Conservation (phyloP, 148 eudicot species). For the Gaultheria prostrata region DNA sequence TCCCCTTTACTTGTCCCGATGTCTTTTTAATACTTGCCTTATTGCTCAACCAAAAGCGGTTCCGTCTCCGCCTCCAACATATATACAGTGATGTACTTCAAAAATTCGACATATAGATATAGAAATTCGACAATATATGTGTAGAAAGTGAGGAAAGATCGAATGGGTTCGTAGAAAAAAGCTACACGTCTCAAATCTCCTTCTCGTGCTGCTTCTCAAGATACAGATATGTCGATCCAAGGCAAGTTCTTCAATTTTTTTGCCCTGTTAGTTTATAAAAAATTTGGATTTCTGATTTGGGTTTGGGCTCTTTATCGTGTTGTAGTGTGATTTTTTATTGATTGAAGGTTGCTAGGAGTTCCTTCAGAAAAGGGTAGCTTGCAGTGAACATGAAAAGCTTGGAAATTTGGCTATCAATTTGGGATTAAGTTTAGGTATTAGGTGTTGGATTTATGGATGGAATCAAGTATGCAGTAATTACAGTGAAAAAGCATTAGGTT, state of each 20-base stretch:
- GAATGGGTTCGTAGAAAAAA: conserved; percentile 22
- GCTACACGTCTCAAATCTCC: conserved; percentile 12
- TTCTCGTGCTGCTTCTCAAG: conserved; percentile 14
- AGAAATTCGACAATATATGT: no score
- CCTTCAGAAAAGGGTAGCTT: not conserved
- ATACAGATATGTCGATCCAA: conserved; percentile 15
- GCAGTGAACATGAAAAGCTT: not conserved
- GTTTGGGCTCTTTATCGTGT: not conserved
- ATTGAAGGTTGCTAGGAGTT: not conserved
- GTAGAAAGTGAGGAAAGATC: not conserved
- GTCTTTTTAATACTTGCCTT: not conserved
- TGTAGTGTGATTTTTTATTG: not conserved
- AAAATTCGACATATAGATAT: no score
- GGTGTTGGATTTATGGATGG: not conserved
- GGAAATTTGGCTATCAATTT: not conserved
- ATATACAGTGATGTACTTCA: not conserved
- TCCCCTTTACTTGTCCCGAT: not conserved
- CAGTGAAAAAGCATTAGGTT: not conserved
- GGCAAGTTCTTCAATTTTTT: conserved; percentile 11
- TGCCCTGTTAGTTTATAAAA: not conserved
- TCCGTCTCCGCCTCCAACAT: not conserved
- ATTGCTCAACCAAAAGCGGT: no score
- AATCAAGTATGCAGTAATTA: not conserved
- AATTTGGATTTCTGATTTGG: not conserved
- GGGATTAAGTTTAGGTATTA: not conserved